Evolutionary conservation across 768 basidiomycete genomes (phyloP).

Genomic region (Tubosaeta sp.): DNA sequence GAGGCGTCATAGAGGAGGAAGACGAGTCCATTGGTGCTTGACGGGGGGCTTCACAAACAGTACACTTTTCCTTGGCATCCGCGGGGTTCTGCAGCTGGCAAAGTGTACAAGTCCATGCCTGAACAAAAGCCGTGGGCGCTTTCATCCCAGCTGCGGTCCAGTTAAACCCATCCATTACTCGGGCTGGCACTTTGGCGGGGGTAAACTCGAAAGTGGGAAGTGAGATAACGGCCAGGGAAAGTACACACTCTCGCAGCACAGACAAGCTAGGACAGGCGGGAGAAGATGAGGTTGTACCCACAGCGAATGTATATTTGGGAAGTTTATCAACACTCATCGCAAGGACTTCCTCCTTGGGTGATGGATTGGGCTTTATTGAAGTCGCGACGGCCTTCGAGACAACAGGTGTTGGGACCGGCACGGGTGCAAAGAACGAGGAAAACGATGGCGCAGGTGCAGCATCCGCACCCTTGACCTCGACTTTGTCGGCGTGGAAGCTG

Average conservation of each 20-base stretch:
- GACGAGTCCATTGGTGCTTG: conserved; percentile 18
- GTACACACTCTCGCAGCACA: conserved; percentile 34
- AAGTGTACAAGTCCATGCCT: conserved; percentile 52
- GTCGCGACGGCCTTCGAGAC: conserved; percentile 1
- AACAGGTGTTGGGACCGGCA: conserved; percentile 9
- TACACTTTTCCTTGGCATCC: conserved; percentile 40
- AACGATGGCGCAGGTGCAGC: conserved; percentile 1
- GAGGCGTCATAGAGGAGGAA: conserved; percentile 4
- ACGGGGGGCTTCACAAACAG: conserved; percentile 39
- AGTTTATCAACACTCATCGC: conserved; percentile 31
- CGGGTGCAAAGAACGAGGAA: conserved; percentile 28
- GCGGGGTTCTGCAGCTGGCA: conserved; percentile 45
- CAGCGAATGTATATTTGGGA: conserved; percentile 32
- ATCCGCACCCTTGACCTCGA: conserved; percentile 27
- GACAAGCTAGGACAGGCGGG: conserved; percentile 21
- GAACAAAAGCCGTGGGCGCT: conserved; percentile 30
- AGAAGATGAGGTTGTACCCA: conserved; percentile 8
- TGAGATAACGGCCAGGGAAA: conserved; percentile 34
- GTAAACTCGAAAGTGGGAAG: conserved; percentile 45
- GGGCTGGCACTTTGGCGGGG: conserved; percentile 12
- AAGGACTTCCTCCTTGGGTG: conserved; percentile 25
- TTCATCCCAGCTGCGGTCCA: conserved; percentile 62
- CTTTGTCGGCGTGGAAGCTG: conserved; percentile 59
- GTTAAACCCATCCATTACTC: conserved; percentile 43
- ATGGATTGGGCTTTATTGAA: conserved; percentile 21